Evolutionary conservation across 208 protist species (phyloP).

Genomic region (Tritrichomonas foetus): DNA sequence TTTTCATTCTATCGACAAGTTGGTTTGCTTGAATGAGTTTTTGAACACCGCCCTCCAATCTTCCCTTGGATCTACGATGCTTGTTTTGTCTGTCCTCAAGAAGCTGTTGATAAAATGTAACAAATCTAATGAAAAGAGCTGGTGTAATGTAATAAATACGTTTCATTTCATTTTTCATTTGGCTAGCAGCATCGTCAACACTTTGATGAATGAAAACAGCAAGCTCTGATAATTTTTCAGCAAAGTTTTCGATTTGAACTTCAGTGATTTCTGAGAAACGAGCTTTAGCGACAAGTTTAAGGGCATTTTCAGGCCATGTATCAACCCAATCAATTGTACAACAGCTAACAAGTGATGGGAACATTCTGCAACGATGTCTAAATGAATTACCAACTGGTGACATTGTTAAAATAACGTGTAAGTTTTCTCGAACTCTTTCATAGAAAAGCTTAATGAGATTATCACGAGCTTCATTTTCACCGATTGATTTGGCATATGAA

Average conservation of each 20-base stretch:
- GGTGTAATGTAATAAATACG: conserved; percentile 88
- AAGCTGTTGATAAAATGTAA: conserved; percentile 69
- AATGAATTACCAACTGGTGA: conserved; percentile 86
- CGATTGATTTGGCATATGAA: conserved; percentile 50
- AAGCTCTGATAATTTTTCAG: conserved; percentile 65
- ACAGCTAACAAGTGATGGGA: conserved; percentile 91
- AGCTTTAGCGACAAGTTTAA: conserved; percentile 70
- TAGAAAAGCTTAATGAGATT: conserved; percentile 82
- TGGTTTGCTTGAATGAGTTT: conserved; percentile 79
- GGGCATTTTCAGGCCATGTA: conserved; percentile 84
- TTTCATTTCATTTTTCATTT: conserved; percentile 79
- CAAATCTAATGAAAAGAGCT: conserved; percentile 83
- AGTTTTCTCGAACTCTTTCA: conserved; percentile 75
- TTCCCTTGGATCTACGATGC: not conserved
- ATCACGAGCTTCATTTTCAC: conserved; percentile 79
- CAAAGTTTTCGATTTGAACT: conserved; percentile 43
- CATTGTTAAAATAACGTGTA: conserved; percentile 87
- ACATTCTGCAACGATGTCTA: conserved; percentile 81
- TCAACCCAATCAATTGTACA: conserved; percentile 94
- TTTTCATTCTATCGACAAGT: conserved; percentile 84
- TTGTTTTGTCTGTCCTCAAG: conserved; percentile 72
- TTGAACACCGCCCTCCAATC: conserved; percentile 66
- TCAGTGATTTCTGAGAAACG: not conserved
- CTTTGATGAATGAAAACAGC: conserved; percentile 75
- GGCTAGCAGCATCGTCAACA: conserved; percentile 50